A percentile compares a stretch with the other conserved stretches of the same genome.
Evolutionary conservation across 805 yeast genomes (phyloP).

Genomic region (Lipomyces lipofer): DNA sequence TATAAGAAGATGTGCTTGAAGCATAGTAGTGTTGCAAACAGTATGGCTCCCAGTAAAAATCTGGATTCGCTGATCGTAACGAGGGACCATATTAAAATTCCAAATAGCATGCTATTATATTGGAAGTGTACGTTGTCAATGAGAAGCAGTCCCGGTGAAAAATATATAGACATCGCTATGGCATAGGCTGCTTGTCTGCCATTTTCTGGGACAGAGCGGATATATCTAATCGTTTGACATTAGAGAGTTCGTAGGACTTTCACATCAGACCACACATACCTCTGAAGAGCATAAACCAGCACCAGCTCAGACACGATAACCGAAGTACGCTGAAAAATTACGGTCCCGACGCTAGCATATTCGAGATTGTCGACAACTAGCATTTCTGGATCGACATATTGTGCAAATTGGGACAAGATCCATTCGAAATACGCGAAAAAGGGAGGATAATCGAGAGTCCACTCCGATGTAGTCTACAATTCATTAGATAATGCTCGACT

Average conservation of each 20-base stretch:
- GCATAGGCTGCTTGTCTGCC: slow-evolving; percentile 59
- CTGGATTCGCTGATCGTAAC: slow-evolving; percentile 63
- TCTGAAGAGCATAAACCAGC: slow-evolving; percentile 65
- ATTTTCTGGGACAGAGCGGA: slow-evolving; percentile 15
- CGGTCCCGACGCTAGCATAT: slow-evolving; percentile 28
- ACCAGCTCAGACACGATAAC: slow-evolving; percentile 78
- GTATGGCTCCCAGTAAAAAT: slow-evolving; percentile 48
- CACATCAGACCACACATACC: no score
- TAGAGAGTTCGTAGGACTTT: no score
- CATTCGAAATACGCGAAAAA: slow-evolving; percentile 96
- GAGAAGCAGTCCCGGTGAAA: slow-evolving; percentile 87
- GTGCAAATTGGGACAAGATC: slow-evolving; percentile 56
- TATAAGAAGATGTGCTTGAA: slow-evolving; percentile 93
- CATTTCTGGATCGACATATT: slow-evolving; percentile 30
- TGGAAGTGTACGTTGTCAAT: slow-evolving; percentile 97
- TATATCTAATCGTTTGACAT: slow-evolving; percentile 1
- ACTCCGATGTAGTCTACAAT: slow-evolving; percentile 58
- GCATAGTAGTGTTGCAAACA: slow-evolving; percentile 77
- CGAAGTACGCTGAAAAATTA: slow-evolving; percentile 72
- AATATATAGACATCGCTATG: slow-evolving; percentile 73
- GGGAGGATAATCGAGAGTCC: slow-evolving; percentile 98
- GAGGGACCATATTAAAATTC: slow-evolving; percentile 71
- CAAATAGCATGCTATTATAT: slow-evolving; percentile 92
- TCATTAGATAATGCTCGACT: neutral
- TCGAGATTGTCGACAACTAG: slow-evolving; percentile 26